Evolutionary conservation across 768 basidiomycete genomes (phyloP), one percentile per base, ranked within the genome.

Genomic region (Boletales sp.): DNA sequence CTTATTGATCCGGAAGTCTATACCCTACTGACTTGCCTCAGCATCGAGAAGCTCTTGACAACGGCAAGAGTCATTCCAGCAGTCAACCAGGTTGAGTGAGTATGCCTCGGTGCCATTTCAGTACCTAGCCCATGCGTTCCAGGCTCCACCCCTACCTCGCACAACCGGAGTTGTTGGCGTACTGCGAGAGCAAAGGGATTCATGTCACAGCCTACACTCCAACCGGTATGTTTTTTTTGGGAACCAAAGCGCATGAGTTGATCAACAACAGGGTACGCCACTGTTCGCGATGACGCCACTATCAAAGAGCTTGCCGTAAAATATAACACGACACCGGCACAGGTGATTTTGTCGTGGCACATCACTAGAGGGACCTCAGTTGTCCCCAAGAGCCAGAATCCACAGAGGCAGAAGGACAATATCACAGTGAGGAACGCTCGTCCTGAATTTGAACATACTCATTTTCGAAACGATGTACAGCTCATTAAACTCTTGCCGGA

Each of bases 121-220:
- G 34, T 5, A 28, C 18, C 43, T 21, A 30, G 63, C 49, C 68
- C 48, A 47, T 66, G 17, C 82, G 4, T 31, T 41, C 25, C 28
- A 48, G 41, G 21, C 41, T 47, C 5, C 89, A 91, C 65, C 87
- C 87, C 5, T 86, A 83, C 67, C 75, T 86, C 51, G 76, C 80
- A 7, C 83, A 87, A 57, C 70, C 76, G 28, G 75, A 80, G 70
- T 19, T 56, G 34, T 31, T 56, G 34, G 74, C 76, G 49, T 81
- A 75, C 63, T 85, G 84, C 72, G 61, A 70, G 38, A 59, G 63
- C 50, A 80, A 84, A 59, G 84, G 82, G 42, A 89, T 91, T 61
- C 72, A 77, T 15, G 59, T 87, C 48, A 84, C 87, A 17, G 86
- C 86, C 11, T 92, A 89, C 71, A 73, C 71, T 70, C 84, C 65